Percentiles rank a stretch among this genome's conserved stretches.
phyloP scores from a whole-genome alignment of 805 yeast genomes.

The Jamesozyma hellenica region DNA sequence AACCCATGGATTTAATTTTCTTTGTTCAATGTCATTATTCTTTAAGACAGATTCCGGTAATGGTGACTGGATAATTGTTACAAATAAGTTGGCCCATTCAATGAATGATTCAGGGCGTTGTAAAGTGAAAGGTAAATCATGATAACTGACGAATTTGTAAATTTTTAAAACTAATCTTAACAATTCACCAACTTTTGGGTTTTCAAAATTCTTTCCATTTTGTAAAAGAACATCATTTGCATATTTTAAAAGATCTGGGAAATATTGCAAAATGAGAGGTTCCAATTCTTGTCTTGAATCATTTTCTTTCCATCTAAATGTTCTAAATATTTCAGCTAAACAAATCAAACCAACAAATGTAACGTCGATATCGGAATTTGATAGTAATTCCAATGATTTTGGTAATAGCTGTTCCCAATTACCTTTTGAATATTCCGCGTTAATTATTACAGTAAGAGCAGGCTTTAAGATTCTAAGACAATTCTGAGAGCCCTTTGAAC shows the following conservation, averaged over 20 bases:
- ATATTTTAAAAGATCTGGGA: slow-evolving; percentile 56
- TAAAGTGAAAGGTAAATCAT: slow-evolving; percentile 58
- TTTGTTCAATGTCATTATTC: slow-evolving; percentile 40
- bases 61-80: slow-evolving; percentile 54
- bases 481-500: slow-evolving; percentile 33
- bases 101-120: slow-evolving; percentile 43
- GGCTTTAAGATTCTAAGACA: slow-evolving; percentile 39
- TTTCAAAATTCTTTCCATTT: slow-evolving; percentile 26
- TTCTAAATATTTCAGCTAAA: slow-evolving; percentile 57
- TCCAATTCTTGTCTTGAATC: slow-evolving; percentile 45
- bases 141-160: slow-evolving; percentile 66
- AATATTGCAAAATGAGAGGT: slow-evolving; percentile 42
- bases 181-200: slow-evolving; percentile 53
- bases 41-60: slow-evolving; percentile 23
- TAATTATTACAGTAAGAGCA: slow-evolving; percentile 43
- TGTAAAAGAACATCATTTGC: slow-evolving; percentile 45
- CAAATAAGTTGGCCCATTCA: slow-evolving; percentile 72
- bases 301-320: slow-evolving; percentile 63
- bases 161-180: slow-evolving; percentile 62
- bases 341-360: slow-evolving; percentile 61
- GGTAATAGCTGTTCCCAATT: slow-evolving; percentile 48
- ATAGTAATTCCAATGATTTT: slow-evolving; percentile 37
- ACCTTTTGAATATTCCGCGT: slow-evolving; percentile 37
- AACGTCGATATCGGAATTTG: slow-evolving; percentile 33
- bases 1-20: slow-evolving; percentile 54